Conservation (phyloP, 495 filamentous ascomycete species). For the Aspergillus ellipticus region DNA sequence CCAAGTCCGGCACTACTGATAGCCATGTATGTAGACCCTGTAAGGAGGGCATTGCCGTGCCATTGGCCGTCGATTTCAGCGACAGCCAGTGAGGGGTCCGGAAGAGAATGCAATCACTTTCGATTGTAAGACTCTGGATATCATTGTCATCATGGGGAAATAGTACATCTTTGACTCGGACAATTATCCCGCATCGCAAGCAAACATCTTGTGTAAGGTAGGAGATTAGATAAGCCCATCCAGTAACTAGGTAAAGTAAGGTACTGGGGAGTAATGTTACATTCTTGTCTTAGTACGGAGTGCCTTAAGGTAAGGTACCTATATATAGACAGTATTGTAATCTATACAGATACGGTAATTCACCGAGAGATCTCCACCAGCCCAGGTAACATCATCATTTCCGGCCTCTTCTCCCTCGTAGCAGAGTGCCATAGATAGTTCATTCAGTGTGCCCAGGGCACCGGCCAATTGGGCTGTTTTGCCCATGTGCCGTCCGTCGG, state of each 20-base stretch:
- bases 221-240: neutral
- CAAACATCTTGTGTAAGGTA: neutral
- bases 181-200: neutral
- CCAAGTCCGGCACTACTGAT: neutral
- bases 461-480: neutral
- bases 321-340: too few relatives aligned
- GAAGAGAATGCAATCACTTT: neutral
- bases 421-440: too few relatives aligned
- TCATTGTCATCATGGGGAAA: neutral
- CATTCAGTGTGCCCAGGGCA: neutral
- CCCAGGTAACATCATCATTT: constrained; percentile 1
- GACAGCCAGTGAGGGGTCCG: neutral
- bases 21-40: neutral
- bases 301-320: neutral
- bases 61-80: neutral
- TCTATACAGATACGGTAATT: neutral
- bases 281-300: neutral
- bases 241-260: too few relatives aligned
- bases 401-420: neutral
- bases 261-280: too few relatives aligned
- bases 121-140: neutral
- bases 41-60: neutral
- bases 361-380: neutral
- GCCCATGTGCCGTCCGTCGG: neutral
- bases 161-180: neutral